Evolutionary conservation across 371 early-diverging fungal genomes (phyloP), one percentile per base, ranked within the genome.

Genomic region (Gilbertella persicaria): DNA sequence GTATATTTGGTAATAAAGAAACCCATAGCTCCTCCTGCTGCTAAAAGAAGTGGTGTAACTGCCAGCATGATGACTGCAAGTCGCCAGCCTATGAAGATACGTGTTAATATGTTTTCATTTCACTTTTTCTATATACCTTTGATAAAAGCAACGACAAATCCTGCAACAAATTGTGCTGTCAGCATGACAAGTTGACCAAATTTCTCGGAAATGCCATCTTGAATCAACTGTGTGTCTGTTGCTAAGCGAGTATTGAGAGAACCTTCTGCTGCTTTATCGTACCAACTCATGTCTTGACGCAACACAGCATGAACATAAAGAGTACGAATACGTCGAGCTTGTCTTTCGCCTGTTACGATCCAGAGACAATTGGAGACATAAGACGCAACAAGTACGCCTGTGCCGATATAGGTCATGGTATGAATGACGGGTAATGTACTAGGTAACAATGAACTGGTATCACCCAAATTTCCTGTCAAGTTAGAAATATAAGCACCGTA

Each of bases 161-260:
- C 60, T 3, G 44, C 42, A 28, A 43, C 5, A 24, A 59, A 53
- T 21, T 59, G 60, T 10, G 86, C 57, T 12, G 67, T 29, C 49
- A 74, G 75, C 64, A 85, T 83, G 47, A 94, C 45, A 17, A 86
- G 58, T n/a, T 85, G 51, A 30, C 89, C 88, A 26, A 90, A 80
- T 62, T 94, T 96, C 47, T 91, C 93, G 6, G 85, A 81, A 6
- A 93, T 87, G 21, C 96, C 92, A 62, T 90, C 91, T 60, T 91
- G 89, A 30, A 92, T 76, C 25, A 89, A 39, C 33, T 93, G 75
- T 38, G 85, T 81, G 70, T 94, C 86, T 55, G 82, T 69, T 9
- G 86, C 79, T 5, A 91, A 74, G 28, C 90, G 78, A 12, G 87
- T 84, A 24, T 83, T 85, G 38, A 85, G 61, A 37, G 85, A 85